Percentiles rank a stretch among this genome's conserved stretches.
These are phyloP conservation scores for Arthrinium puccinioides DNA, from an alignment of 2,329 filamentous ascomycete species.

Conservation along the genomic window DNA sequence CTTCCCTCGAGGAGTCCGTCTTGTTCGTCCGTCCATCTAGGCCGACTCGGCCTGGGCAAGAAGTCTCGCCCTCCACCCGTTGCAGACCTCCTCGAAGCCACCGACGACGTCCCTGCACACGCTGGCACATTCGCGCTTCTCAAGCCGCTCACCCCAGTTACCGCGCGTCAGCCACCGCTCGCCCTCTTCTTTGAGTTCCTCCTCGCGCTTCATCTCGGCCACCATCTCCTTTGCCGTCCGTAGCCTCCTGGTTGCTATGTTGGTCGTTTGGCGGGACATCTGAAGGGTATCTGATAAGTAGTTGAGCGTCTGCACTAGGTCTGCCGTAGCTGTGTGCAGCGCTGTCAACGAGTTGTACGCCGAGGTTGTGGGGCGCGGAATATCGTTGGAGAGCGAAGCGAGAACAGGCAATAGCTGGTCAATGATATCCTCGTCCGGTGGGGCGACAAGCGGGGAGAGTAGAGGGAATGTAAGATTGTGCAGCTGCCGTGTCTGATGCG, in stretches of 20 bases:
- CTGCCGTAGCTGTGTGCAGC: slow-evolving; percentile 63
- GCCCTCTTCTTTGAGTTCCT: slow-evolving; percentile 75
- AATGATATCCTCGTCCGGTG: slow-evolving; percentile 57
- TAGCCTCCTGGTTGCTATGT: slow-evolving; percentile 70
- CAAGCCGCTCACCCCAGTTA: slow-evolving; percentile 73
- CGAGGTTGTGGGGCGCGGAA: slow-evolving; percentile 57
- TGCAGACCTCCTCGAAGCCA: slow-evolving; percentile 87
- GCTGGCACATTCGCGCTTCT: slow-evolving; percentile 70
- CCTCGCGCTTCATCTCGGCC: slow-evolving; percentile 74
- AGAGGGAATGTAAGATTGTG: slow-evolving; percentile 66
- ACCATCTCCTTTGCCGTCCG: slow-evolving; percentile 80
- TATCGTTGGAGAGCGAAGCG: slow-evolving; percentile 53
- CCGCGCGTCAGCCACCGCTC: slow-evolving; percentile 73
- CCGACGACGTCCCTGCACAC: slow-evolving; percentile 84
- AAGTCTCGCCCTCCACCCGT: slow-evolving; percentile 72
- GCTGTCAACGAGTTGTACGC: slow-evolving; percentile 60
- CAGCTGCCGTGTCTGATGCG: slow-evolving; percentile 67
- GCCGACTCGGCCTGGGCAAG: slow-evolving; percentile 54
- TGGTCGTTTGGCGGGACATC: slow-evolving; percentile 85
- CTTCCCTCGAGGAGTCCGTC: too few species aligned
- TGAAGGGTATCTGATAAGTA: slow-evolving; percentile 87
- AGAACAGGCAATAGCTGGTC: slow-evolving; percentile 65
- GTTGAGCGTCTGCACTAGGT: slow-evolving; percentile 73
- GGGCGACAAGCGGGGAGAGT: slow-evolving; percentile 59
- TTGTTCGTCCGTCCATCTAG: too few species aligned